These are phyloP conservation scores for Exophiala phaeomuriformis DNA, from an alignment of 2,329 filamentous ascomycete species.

Conservation along the genomic window DNA sequence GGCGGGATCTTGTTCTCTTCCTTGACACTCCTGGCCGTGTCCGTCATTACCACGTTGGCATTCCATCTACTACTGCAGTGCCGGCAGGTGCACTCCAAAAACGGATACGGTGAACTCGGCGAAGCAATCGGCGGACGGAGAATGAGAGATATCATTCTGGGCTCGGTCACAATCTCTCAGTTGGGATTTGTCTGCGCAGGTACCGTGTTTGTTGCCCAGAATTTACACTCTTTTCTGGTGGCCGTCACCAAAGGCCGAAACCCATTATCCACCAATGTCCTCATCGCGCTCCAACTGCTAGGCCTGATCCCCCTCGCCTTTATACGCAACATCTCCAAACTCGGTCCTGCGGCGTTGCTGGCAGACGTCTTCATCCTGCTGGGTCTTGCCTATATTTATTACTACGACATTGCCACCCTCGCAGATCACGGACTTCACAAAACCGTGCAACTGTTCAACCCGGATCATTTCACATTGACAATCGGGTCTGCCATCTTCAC, in stretches of 20 bases:
- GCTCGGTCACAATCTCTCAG: slow-evolving; percentile 66
- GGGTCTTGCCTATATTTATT: slow-evolving; percentile 66
- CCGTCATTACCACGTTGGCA: slow-evolving; percentile 60
- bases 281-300: slow-evolving; percentile 61
- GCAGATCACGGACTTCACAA: slow-evolving; percentile 50
- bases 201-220: slow-evolving; percentile 70
- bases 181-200: slow-evolving; percentile 72
- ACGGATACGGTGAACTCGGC: slow-evolving; percentile 69
- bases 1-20: slow-evolving; percentile 70
- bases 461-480: slow-evolving; percentile 60
- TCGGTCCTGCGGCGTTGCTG: slow-evolving; percentile 60
- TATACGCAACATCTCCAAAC: slow-evolving; percentile 68
- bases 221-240: slow-evolving; percentile 59
- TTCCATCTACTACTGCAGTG: slow-evolving; percentile 66
- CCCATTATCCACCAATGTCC: slow-evolving; percentile 48
- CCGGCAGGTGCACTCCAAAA: slow-evolving; percentile 52
- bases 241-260: slow-evolving; percentile 48
- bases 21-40: slow-evolving; percentile 58
- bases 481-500: slow-evolving; percentile 70
- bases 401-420: slow-evolving; percentile 57
- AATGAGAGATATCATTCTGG: slow-evolving; percentile 59
- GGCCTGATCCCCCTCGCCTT: slow-evolving; percentile 60
- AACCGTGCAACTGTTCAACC: slow-evolving; percentile 63
- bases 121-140: slow-evolving; percentile 56
- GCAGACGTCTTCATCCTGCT: slow-evolving; percentile 67